Conservation (phyloP, 306 rosid species). For the Argentina anserina region DNA sequence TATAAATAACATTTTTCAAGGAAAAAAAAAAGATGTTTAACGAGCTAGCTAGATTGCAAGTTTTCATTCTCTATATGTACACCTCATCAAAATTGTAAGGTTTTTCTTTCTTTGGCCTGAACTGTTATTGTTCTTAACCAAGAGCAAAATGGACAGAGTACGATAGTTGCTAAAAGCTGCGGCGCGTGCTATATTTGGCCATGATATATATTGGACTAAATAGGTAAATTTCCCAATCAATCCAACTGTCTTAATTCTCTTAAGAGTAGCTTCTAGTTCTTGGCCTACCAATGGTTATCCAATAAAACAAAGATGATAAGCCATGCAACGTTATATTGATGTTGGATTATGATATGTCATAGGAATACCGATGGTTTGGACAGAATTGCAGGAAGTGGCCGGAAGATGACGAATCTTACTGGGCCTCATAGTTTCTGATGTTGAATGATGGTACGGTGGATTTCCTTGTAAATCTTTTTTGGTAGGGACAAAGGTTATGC, state of each 20-base stretch:
- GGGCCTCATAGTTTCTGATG: background rate
- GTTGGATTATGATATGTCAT: background rate
- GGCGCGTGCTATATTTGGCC: too few species aligned
- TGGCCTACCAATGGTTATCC: background rate
- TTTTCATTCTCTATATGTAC: too few species aligned
- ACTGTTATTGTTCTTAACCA: too few species aligned
- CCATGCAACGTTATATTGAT: background rate
- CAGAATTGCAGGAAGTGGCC: background rate
- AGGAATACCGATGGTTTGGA: background rate
- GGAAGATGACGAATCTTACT: background rate
- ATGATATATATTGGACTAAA: too few species aligned
- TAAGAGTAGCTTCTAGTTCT: too few species aligned
- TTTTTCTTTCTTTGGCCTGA: too few species aligned
- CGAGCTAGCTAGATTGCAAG: too few species aligned
- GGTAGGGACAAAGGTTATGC: background rate
- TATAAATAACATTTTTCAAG: too few species aligned
- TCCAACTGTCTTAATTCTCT: background rate
- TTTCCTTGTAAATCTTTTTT: background rate
- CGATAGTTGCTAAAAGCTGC: too few species aligned
- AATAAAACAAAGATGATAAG: background rate
- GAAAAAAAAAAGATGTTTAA: too few species aligned
- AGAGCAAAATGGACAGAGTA: too few species aligned
- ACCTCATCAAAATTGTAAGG: background rate
- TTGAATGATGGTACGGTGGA: background rate
- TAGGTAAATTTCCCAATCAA: too few species aligned